phyloP scores from a whole-genome alignment of 441 rosid species.

The Croton setiger region DNA sequence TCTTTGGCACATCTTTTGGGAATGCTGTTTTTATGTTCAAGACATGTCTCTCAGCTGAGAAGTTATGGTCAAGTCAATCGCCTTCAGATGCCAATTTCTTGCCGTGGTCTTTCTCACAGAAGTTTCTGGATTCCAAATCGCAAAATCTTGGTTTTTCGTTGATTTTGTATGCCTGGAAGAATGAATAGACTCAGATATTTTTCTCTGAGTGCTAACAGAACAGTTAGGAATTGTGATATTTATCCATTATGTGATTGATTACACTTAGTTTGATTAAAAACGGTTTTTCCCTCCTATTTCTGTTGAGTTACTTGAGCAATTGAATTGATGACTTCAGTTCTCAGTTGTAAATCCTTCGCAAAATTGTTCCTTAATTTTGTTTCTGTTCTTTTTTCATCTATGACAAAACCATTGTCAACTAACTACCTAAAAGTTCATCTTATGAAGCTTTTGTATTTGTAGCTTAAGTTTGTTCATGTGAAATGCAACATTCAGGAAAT shows the following conservation, averaged over 20 bases:
- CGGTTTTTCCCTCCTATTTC: slow-evolving; percentile 22
- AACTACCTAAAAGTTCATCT: slow-evolving; percentile 3
- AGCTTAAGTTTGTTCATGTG: slow-evolving; percentile 5
- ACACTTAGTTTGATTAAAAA: slow-evolving; percentile 35
- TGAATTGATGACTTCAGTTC: slow-evolving; percentile 28
- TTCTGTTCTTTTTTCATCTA: not conserved
- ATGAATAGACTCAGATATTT: slow-evolving; percentile 48
- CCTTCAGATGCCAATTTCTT: slow-evolving; percentile 44
- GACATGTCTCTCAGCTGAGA: slow-evolving; percentile 63
- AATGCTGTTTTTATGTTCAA: slow-evolving; percentile 87
- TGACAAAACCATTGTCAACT: not conserved
- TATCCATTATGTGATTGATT: slow-evolving; percentile 41
- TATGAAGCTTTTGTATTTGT: slow-evolving; percentile 2
- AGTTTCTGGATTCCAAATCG: slow-evolving; percentile 54
- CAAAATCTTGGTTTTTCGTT: slow-evolving; percentile 69
- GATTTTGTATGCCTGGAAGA: slow-evolving; percentile 83
- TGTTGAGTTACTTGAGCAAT: slow-evolving; percentile 28
- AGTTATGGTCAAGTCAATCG: slow-evolving; percentile 53
- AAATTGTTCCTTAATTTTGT: slow-evolving; percentile 14
- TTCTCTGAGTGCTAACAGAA: slow-evolving; percentile 45
- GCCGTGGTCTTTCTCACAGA: slow-evolving; percentile 61
- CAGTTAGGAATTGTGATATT: slow-evolving; percentile 47
- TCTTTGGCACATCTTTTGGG: slow-evolving; percentile 55
- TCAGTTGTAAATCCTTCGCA: slow-evolving; percentile 24
- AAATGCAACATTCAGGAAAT: slow-evolving; percentile 14